phyloP scores from a whole-genome alignment of 23 red algal genomes.

The Rhodosorus marinus region DNA sequence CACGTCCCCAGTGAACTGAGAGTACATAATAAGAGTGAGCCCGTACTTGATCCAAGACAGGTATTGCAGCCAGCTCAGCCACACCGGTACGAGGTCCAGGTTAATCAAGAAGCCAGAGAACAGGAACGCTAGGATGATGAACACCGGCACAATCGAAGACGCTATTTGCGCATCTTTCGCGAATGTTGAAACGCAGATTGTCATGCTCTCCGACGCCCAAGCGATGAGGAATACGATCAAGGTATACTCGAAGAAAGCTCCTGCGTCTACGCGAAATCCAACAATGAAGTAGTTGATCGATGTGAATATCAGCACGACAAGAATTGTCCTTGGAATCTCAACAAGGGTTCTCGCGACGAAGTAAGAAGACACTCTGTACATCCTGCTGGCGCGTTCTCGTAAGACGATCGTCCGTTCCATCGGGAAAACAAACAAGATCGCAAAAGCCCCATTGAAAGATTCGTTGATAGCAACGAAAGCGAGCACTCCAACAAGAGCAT shows the following conservation, averaged over 20 bases:
- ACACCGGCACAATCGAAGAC: conserved; percentile 37
- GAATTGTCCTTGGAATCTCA: conserved; percentile 56
- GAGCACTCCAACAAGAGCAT: too few relatives aligned
- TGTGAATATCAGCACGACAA: conserved; percentile 38
- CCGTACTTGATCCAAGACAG: conserved; percentile 55
- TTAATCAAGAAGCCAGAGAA: conserved; percentile 67
- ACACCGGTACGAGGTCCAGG: conserved; percentile 29
- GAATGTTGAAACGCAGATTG: conserved; percentile 42
- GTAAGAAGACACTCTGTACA: conserved; percentile 74
- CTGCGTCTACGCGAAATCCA: conserved; percentile 13
- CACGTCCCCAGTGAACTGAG: too few relatives aligned
- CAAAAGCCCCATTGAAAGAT: conserved; percentile 74
- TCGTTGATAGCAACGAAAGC: too few relatives aligned
- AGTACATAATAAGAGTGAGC: too few relatives aligned
- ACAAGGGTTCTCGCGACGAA: conserved; percentile 75
- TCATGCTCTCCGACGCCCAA: conserved; percentile 54
- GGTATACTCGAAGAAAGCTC: conserved; percentile 18
- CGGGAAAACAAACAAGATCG: conserved; percentile 45
- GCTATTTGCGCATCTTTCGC: conserved; percentile 61
- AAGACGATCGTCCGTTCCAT: conserved; percentile 56
- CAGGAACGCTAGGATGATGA: conserved; percentile 50
- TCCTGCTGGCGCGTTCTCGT: conserved; percentile 63
- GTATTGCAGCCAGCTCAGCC: conserved; percentile 37
- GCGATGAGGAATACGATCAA: conserved; percentile 25
- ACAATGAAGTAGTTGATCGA: conserved; percentile 45